A percentile compares a stretch with the other conserved stretches of the same genome.
phyloP scores from a whole-genome alignment of 257 asterid species.

The Solanum etuberosum region DNA sequence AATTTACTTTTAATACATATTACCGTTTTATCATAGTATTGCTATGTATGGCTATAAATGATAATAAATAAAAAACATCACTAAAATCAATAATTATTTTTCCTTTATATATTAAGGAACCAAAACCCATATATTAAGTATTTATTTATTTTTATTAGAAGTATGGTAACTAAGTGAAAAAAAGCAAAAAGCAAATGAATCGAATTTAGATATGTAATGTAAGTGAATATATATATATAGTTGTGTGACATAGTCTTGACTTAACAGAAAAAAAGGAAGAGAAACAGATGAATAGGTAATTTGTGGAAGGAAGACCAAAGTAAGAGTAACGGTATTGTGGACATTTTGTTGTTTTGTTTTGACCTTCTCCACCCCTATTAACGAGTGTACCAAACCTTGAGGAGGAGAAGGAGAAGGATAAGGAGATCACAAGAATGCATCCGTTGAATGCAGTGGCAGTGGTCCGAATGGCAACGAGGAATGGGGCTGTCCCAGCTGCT shows the following conservation, averaged over 20 bases:
- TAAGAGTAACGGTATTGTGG: not conserved
- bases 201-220: no score
- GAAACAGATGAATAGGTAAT: not conserved
- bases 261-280: not conserved
- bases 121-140: not conserved
- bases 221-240: no score
- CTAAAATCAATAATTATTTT: no score
- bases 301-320: not conserved
- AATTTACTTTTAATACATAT: no score
- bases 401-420: no score
- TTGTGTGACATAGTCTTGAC: not conserved
- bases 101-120: not conserved
- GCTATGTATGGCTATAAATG: no score
- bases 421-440: constrained; percentile 27
- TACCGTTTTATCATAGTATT: no score
- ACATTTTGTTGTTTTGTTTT: not conserved
- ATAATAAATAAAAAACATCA: no score
- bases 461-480: constrained; percentile 27
- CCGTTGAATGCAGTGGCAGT: constrained; percentile 45
- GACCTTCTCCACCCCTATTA: not conserved
- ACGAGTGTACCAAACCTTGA: not conserved
- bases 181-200: not conserved
- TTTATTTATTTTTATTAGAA: not conserved
- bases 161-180: not conserved
- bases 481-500: not conserved